phyloP scores from a whole-genome alignment of 2,329 filamentous ascomycete species.

The Teratosphaeria destructans region DNA sequence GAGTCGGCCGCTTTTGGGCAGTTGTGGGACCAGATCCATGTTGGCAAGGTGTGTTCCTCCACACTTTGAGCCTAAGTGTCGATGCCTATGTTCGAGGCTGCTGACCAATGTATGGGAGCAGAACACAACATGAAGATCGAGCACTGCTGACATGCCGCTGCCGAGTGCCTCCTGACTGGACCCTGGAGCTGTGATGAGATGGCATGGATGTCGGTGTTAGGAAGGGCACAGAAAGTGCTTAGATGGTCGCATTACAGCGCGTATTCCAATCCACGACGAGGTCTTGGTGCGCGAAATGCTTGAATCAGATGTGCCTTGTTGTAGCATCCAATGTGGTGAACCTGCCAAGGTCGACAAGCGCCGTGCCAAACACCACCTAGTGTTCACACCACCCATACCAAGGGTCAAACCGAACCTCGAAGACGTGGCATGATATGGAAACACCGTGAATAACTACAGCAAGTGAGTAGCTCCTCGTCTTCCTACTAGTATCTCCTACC shows the following conservation, averaged over 20 bases:
- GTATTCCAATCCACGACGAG: not conserved
- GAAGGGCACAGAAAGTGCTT: not conserved
- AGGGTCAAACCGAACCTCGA: no score
- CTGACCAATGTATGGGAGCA: not conserved
- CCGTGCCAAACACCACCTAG: not conserved
- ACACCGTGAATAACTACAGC: no score
- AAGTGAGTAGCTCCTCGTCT: no score
- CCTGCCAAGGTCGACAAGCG: not conserved
- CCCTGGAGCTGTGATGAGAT: not conserved
- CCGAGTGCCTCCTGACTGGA: not conserved
- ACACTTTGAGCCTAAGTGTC: not conserved
- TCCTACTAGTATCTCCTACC: no score
- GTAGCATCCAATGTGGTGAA: not conserved
- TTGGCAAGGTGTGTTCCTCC: not conserved
- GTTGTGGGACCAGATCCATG: slow-evolving; percentile 21
- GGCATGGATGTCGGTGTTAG: not conserved
- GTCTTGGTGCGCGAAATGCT: not conserved
- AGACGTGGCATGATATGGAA: no score
- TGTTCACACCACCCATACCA: no score
- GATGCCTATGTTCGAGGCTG: not conserved
- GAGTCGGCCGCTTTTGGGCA: slow-evolving; percentile 16
- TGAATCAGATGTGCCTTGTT: not conserved
- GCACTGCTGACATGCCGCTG: not conserved
- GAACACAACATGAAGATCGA: not conserved
- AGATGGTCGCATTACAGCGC: not conserved